These are phyloP conservation scores for Urostyla sp. DNA, from an alignment of 73 alveolate genomes.

Conservation along the genomic window DNA sequence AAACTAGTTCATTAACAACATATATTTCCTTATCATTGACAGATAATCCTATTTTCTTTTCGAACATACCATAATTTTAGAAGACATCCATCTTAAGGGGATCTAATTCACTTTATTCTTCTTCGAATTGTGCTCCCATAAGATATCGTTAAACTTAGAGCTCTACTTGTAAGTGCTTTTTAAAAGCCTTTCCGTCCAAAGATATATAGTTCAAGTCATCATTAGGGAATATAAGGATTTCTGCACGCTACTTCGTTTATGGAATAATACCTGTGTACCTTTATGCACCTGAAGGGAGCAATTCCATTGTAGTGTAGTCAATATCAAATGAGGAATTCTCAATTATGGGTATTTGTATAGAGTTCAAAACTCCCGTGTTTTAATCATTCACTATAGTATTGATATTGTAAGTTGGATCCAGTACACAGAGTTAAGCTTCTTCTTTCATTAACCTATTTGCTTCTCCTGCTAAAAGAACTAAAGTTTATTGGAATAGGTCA, in stretches of 20 bases:
- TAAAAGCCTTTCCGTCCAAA: constrained; percentile 44
- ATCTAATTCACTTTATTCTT: neutral
- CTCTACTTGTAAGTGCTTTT: constrained; percentile 28
- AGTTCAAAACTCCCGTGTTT: constrained; percentile 34
- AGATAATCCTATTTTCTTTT: constrained; percentile 53
- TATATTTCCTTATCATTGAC: constrained; percentile 58
- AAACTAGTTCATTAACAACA: constrained; percentile 60
- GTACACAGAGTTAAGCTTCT: constrained; percentile 51
- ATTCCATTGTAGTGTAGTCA: constrained; percentile 37
- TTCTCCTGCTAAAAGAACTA: constrained; percentile 43
- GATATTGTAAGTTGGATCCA: constrained; percentile 47
- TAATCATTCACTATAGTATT: constrained; percentile 37
- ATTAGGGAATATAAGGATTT: constrained; percentile 50
- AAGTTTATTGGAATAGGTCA: constrained; percentile 32
- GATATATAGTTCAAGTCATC: constrained; percentile 45
- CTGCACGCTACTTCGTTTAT: constrained; percentile 6
- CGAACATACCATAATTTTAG: constrained; percentile 52
- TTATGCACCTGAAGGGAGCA: constrained; percentile 53
- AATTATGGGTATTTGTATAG: constrained; percentile 31
- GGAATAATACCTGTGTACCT: constrained; percentile 39
- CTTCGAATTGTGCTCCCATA: constrained; percentile 45
- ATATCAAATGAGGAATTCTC: constrained; percentile 57
- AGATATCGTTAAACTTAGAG: constrained; percentile 34
- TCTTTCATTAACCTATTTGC: constrained; percentile 44
- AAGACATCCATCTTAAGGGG: constrained; percentile 14